Conservation (phyloP, 129 eudicot genomes). For the Flaveria trinervia region DNA sequence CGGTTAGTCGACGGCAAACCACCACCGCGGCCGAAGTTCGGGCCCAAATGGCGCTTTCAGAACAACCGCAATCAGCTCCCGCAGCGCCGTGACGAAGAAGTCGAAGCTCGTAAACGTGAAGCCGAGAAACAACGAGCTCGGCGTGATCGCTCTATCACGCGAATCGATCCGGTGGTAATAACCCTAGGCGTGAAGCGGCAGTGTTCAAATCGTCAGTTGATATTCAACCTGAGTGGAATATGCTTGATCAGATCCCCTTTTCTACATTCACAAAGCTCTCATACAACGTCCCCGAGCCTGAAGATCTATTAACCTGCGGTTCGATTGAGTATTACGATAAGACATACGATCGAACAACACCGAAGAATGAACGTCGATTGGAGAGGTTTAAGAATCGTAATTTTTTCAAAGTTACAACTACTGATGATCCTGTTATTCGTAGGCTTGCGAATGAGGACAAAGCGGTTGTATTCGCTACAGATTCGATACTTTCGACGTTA, state of each 20-base stretch:
- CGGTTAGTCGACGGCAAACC: constrained; percentile 79
- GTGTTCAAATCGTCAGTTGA: constrained; percentile 73
- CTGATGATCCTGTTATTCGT: constrained; percentile 73
- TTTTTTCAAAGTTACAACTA: constrained; percentile 76
- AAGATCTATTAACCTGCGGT: constrained; percentile 64
- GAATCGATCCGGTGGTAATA: constrained; percentile 45
- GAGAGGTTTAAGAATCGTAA: constrained; percentile 73
- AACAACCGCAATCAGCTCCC: constrained; percentile 65
- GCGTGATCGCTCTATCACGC: constrained; percentile 47
- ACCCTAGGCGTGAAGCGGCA: constrained; percentile 64
- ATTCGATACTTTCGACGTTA: constrained; percentile 60
- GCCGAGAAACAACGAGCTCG: constrained; percentile 80
- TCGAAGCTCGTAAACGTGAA: constrained; percentile 67
- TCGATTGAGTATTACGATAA: constrained; percentile 66
- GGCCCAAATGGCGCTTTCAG: constrained; percentile 73
- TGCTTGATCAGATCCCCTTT: constrained; percentile 89
- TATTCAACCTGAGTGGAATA: constrained; percentile 91
- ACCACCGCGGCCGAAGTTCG: constrained; percentile 71
- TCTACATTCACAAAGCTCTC: constrained; percentile 67
- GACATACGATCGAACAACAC: constrained; percentile 56
- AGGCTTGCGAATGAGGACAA: constrained; percentile 77
- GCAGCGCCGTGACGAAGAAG: constrained; percentile 77
- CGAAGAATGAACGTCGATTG: constrained; percentile 62
- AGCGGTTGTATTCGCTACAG: constrained; percentile 77
- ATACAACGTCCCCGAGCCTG: constrained; percentile 67